Base-by-base conservation (phyloP, 169 alveolate species). In the Neospora caninum region DNA sequence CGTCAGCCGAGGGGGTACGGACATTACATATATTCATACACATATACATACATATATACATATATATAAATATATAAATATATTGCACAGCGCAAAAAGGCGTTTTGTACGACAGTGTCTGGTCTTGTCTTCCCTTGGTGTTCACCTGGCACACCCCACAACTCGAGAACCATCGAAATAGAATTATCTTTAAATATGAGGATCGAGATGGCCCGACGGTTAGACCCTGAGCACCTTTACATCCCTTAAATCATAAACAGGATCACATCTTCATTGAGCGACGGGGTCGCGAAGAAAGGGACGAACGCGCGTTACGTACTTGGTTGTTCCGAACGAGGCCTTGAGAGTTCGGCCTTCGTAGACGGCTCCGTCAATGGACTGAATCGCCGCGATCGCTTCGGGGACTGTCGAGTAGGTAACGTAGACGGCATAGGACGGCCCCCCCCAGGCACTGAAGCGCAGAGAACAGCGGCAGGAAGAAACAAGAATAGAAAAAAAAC, bases 281-380 rank as follows among this genome's bases (percentile, higher is more conserved):
- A n/a, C n/a, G n/a, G n/a, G n/a, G n/a, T n/a, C n/a, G n/a, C n/a
- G n/a, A n/a, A n/a, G 20, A 1, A 64, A 13, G 20, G 20, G 20
- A 22, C n/a, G 31, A 22, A 29, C 31, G 20, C 16, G 20, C 31
- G 41, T 29, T 10, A 38, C 58, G 25, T 69, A 98, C 97, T 98
- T 98, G 58, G 99, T 98, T 29, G 99, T 98, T 34, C 99, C 99
- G 93, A 97, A 98, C 22, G 99, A 97, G 49, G 99, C 99, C 95
- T 98, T 96, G 91, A 98, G 97, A 38, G 95, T 96, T 87, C 97
- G 98, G 27, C 97, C 98, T 93, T 98, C 99, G 92, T 97, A 95
- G n/a, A 95, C 97, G 91, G 97, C 96, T 58, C 98, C 98, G 93
- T 98, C 98, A 36, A 98, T 97, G 91, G 97, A 97, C 96, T 97